Evolutionary conservation across 2,329 filamentous ascomycete genomes (phyloP).

Genomic region (Paraconiothyrium brasiliense): DNA sequence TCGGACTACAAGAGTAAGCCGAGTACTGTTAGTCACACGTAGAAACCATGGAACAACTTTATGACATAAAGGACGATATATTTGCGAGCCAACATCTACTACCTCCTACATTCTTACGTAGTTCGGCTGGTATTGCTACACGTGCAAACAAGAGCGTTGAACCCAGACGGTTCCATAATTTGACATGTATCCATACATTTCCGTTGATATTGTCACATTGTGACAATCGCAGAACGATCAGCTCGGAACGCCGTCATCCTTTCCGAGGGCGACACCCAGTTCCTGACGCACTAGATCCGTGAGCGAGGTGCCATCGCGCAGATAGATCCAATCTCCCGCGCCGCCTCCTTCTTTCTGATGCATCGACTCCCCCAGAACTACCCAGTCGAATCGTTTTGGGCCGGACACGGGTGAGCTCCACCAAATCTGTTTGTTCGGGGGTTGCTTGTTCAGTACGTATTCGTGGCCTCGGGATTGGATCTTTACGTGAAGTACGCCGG

Average conservation of each 20-base stretch:
- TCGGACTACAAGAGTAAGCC: neutral
- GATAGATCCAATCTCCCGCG: conserved; percentile 83
- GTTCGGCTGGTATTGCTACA: neutral
- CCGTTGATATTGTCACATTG: neutral
- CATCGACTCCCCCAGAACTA: conserved; percentile 76
- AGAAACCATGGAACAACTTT: neutral
- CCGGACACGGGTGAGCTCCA: conserved; percentile 89
- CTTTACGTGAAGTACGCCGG: conserved; percentile 82
- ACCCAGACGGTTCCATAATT: neutral
- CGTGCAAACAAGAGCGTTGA: neutral
- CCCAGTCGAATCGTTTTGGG: conserved; percentile 94
- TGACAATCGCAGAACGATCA: conserved; percentile 20
- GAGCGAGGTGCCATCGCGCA: conserved; percentile 81
- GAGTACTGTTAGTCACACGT: neutral
- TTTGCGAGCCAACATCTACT: neutral
- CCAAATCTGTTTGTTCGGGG: conserved; percentile 97
- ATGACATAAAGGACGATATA: neutral
- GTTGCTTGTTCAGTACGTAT: conserved; percentile 98
- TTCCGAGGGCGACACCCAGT: conserved; percentile 68
- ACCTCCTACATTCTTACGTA: neutral
- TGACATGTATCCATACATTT: neutral
- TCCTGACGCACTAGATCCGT: conserved; percentile 78
- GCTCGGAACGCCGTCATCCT: conserved; percentile 43
- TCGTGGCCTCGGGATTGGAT: conserved; percentile 73
- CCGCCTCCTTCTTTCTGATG: conserved; percentile 81